phyloP scores from a whole-genome alignment of 2,329 filamentous ascomycete species.

The Curvularia sp. region DNA sequence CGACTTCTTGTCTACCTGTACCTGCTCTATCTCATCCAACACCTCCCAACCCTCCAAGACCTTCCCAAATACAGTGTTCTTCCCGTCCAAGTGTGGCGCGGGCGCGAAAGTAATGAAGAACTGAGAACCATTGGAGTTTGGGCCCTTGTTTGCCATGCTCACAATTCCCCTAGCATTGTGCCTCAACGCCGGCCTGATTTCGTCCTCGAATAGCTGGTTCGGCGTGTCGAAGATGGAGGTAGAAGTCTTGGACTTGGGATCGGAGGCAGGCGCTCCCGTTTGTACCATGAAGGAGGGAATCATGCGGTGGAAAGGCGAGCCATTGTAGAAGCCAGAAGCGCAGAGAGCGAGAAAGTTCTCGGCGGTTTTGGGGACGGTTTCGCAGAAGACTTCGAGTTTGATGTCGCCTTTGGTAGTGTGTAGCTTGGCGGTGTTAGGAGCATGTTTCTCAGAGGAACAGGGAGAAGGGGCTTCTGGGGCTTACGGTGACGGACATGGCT shows the following conservation, averaged over 20 bases:
- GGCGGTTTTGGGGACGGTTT: slow-evolving; percentile 89
- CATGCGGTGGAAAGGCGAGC: slow-evolving; percentile 78
- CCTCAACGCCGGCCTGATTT: slow-evolving; percentile 74
- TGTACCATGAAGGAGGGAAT: slow-evolving; percentile 85
- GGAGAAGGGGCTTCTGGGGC: slow-evolving; percentile 16
- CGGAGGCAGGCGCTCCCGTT: slow-evolving; percentile 66
- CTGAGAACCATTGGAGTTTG: slow-evolving; percentile 76
- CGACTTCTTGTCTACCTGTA: slow-evolving; percentile 80
- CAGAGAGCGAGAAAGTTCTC: slow-evolving; percentile 91
- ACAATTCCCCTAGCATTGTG: slow-evolving; percentile 74
- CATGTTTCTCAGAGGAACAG: background rate
- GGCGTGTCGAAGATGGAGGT: slow-evolving; percentile 70
- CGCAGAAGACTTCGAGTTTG: slow-evolving; percentile 96
- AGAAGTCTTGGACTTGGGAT: slow-evolving; percentile 67
- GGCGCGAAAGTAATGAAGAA: slow-evolving; percentile 83
- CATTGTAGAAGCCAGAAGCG: slow-evolving; percentile 78
- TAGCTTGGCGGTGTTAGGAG: slow-evolving; percentile 54
- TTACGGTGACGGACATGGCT: slow-evolving; percentile 58
- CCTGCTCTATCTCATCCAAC: slow-evolving; percentile 72
- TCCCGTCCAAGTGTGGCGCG: slow-evolving; percentile 80
- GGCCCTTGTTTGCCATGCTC: slow-evolving; percentile 81
- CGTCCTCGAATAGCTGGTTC: slow-evolving; percentile 72
- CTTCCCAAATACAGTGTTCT: slow-evolving; percentile 84
- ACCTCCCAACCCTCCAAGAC: slow-evolving; percentile 67
- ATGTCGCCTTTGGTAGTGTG: slow-evolving; percentile 90